phyloP scores from a whole-genome alignment of 2,329 filamentous ascomycete genomes.

The Beauveria sp. region DNA sequence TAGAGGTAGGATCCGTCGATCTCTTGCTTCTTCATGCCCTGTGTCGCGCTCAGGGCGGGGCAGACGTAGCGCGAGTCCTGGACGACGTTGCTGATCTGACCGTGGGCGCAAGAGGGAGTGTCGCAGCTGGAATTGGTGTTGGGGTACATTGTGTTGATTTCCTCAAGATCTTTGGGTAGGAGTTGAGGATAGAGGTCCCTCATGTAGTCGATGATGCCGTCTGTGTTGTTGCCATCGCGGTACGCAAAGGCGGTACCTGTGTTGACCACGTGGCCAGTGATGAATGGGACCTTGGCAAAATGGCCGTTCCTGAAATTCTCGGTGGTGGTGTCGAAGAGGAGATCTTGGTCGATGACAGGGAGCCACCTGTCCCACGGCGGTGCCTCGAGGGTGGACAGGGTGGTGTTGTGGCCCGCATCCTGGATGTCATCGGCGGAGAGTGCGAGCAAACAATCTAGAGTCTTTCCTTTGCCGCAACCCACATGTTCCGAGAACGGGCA shows the following conservation, averaged over 20 bases:
- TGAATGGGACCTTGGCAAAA: conserved; percentile 46
- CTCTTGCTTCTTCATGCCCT: conserved; percentile 23
- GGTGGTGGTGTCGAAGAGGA: conserved; percentile 45
- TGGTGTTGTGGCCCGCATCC: conserved; percentile 25
- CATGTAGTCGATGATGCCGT: conserved; percentile 26
- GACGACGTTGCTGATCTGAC: conserved; percentile 29
- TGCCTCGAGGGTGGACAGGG: conserved; percentile 10
- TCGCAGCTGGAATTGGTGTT: conserved; percentile 28
- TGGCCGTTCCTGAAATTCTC: conserved; percentile 37
- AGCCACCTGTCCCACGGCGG: conserved; percentile 45
- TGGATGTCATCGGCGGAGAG: conserved; percentile 35
- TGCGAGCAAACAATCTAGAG: conserved; percentile 37
- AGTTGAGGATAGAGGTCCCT: conserved; percentile 28
- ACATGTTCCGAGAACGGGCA: neutral
- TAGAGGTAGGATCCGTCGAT: conserved; percentile 54
- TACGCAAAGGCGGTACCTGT: conserved; percentile 31
- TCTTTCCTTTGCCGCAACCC: neutral
- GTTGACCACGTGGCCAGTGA: conserved; percentile 35
- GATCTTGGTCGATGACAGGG: conserved; percentile 46
- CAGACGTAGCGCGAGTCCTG: conserved; percentile 30
- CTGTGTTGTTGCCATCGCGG: conserved; percentile 23
- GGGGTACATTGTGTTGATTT: conserved; percentile 28
- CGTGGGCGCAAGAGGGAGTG: conserved; percentile 27
- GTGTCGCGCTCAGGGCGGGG: conserved; percentile 24
- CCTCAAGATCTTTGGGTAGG: conserved; percentile 22